These are phyloP conservation scores for Phytophthora ramorum DNA, from an alignment of 352 stramenopile species.

Conservation along the genomic window DNA sequence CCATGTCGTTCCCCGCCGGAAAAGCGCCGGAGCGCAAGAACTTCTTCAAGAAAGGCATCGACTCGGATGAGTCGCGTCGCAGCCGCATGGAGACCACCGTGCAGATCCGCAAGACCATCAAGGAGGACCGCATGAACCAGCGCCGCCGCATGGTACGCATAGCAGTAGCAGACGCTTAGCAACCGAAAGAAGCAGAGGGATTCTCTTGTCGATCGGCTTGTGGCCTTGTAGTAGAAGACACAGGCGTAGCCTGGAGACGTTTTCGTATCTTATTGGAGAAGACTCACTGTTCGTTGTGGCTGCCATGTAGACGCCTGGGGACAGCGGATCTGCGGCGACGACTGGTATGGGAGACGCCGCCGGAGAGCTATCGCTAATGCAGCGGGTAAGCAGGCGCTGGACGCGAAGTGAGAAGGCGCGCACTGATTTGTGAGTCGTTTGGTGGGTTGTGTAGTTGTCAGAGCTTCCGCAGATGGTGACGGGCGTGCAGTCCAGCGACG, in stretches of 20 bases:
- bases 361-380: conserved; percentile 59
- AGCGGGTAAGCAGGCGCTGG: conserved; percentile 44
- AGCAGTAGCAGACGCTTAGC: background rate
- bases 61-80: conserved; percentile 76
- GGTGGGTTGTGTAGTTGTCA: conserved; percentile 76
- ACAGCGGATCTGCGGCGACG: conserved; percentile 23
- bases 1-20: conserved; percentile 75
- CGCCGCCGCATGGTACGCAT: conserved; percentile 69
- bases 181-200: background rate
- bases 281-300: conserved; percentile 17
- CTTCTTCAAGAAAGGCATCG: conserved; percentile 85
- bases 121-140: conserved; percentile 85
- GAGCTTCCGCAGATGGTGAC: conserved; percentile 95
- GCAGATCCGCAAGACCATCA: conserved; percentile 87
- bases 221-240: background rate
- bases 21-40: conserved; percentile 79
- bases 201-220: no score
- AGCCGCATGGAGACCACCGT: conserved; percentile 82
- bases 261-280: conserved; percentile 11
- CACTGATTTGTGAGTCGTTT: conserved; percentile 18
- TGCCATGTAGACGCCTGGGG: conserved; percentile 28
- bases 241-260: conserved; percentile 3
- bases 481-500: conserved; percentile 93
- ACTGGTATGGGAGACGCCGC: conserved; percentile 41
- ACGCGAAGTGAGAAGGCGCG: conserved; percentile 10